Evolutionary conservation across 1,284 basidiomycete genomes (phyloP), one percentile per base, ranked within the genome.

Genomic region (Leccinum subrobustum): DNA sequence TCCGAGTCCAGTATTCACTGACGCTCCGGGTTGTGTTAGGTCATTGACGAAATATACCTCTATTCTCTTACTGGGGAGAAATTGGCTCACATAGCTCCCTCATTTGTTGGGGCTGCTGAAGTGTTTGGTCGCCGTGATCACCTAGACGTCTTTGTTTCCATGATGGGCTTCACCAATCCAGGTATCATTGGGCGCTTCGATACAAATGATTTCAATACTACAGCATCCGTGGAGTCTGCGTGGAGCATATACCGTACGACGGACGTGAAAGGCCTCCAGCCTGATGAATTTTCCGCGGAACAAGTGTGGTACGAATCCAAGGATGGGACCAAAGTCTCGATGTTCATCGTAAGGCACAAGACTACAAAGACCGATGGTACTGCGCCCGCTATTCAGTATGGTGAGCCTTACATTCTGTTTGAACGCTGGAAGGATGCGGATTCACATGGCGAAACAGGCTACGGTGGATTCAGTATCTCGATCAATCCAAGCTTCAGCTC

Each of bases 341-440:
- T 95, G 91, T 95, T 94, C 70, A 82, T 95, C 60, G 91, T 94
- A 31, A 82, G 86, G 55, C 89, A 89, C 69, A 90, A 90, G 71
- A 81, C 80, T 23, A 90, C 88, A 18, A 77, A 81, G 65, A 79
- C 85, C 57, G 89, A 95, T 66, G 92, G 92, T 8, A 88, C 86
- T 0, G 90, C 91, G 0, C 87, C 93, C 4, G 89, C 85, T 0
- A 79, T 93, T 27, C 88, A 93, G 69, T 95, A 93, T 65, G 91
- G 89, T 83, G 69, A 73, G 79, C 9, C 71, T 23, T 16, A 42
- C 18, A 12, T 51, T 2, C 11, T 33, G 3, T 31, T 29, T 29
- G 9, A 37, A 53, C 27, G n/a, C 16, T 27, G 33, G 9, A 4
- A 51, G 56, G 53, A 33, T 27, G 27, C 33, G 42, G 52, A 57